Conservation (phyloP, 441 rosid genomes). For the Biscutella laevigata region DNA sequence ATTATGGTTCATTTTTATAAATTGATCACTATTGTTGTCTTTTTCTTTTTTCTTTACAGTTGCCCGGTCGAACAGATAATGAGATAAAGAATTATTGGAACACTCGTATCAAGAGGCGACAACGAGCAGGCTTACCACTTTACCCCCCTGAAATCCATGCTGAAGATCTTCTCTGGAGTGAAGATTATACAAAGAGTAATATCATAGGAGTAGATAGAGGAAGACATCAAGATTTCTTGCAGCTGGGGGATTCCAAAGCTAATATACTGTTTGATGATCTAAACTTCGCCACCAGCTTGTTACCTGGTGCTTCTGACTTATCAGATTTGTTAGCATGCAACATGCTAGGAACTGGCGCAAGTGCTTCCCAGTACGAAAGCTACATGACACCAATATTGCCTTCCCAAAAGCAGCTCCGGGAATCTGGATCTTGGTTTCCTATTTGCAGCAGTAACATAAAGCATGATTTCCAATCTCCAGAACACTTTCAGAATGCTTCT, state of each 20-base stretch:
- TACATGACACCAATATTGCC: conserved; percentile 43
- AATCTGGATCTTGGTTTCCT: conserved; percentile 39
- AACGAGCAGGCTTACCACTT: conserved; percentile 90
- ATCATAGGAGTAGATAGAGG: conserved; percentile 36
- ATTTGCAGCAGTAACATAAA: conserved; percentile 37
- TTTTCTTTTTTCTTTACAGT: conserved; percentile 29
- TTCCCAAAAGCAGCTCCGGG: conserved; percentile 56
- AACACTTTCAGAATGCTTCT: conserved; percentile 39
- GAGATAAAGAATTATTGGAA: conserved; percentile 99
- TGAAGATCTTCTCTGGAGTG: conserved; percentile 56
- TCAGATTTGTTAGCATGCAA: conserved; percentile 45
- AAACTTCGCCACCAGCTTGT: conserved; percentile 41
- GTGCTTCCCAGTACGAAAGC: conserved; percentile 51
- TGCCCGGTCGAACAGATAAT: conserved; percentile 98
- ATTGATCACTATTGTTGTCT: not conserved
- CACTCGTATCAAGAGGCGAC: conserved; percentile 89
- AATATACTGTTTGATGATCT: conserved; percentile 63
- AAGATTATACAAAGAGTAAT: conserved; percentile 32
- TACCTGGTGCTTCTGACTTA: conserved; percentile 53
- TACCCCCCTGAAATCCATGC: conserved; percentile 78
- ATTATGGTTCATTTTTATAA: not conserved
- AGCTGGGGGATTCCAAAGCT: conserved; percentile 45
- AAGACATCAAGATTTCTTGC: conserved; percentile 50
- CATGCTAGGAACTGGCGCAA: conserved; percentile 55
- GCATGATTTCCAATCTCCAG: conserved; percentile 44